phyloP scores from a whole-genome alignment of 1,284 basidiomycete species.

The Heterobasidion annosum region DNA sequence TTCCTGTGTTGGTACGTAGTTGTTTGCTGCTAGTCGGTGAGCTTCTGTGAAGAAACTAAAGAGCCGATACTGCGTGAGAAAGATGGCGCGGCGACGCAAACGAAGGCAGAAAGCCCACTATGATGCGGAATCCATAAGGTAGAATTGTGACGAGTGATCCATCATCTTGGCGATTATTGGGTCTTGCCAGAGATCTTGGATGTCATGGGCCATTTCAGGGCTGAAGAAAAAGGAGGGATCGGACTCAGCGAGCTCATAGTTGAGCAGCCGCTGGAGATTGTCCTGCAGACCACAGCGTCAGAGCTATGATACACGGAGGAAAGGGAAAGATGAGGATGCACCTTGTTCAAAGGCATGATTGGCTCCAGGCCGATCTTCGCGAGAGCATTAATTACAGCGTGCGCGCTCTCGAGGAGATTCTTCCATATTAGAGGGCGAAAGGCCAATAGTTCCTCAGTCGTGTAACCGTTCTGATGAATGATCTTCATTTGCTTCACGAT shows the following conservation, averaged over 20 bases:
- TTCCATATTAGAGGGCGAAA: conserved; percentile 81
- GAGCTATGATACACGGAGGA: neutral
- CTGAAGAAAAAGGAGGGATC: conserved; percentile 38
- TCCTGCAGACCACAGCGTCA: conserved; percentile 19
- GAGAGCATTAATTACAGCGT: conserved; percentile 86
- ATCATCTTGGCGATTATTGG: conserved; percentile 82
- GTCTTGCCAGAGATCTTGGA: conserved; percentile 85
- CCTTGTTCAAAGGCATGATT: conserved; percentile 67
- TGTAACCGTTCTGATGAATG: conserved; percentile 93
- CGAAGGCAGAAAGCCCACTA: conserved; percentile 56
- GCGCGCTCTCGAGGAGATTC: conserved; percentile 84
- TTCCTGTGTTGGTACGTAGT: conserved; percentile 82
- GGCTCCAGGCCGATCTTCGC: conserved; percentile 85
- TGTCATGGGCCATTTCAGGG: conserved; percentile 66
- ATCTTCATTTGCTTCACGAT: conserved; percentile 99
- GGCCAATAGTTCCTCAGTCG: conserved; percentile 68
- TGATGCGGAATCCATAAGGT: conserved; percentile 91
- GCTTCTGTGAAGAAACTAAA: conserved; percentile 84
- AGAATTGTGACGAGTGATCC: conserved; percentile 85
- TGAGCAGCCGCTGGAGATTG: conserved; percentile 54
- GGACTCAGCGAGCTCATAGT: conserved; percentile 34
- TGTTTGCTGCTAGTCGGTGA: conserved; percentile 68
- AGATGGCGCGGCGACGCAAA: neutral
- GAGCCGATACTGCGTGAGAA: neutral
- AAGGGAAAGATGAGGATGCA: conserved; percentile 20